Conservation (phyloP, 441 rosid species). For the Cnidoscolus chayamansa region DNA sequence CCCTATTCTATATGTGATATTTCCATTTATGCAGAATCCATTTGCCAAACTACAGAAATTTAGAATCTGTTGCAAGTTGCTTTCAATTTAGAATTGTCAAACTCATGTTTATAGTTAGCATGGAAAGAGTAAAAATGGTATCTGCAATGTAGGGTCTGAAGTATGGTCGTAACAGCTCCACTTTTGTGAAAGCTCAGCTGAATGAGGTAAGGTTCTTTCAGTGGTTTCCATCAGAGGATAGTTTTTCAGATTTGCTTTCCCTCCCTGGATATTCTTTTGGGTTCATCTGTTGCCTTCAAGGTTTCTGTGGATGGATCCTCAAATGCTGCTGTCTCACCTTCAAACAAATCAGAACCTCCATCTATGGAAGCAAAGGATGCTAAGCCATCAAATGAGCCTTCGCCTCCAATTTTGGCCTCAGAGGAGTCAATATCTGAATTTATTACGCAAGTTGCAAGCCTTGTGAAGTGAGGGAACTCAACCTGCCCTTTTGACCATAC, state of each 20-base stretch:
- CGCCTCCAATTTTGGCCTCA: slow-evolving; percentile 45
- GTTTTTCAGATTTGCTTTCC: slow-evolving; percentile 34
- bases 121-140: slow-evolving; percentile 17
- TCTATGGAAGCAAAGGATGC: slow-evolving; percentile 41
- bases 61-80: not conserved
- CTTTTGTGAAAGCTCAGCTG: slow-evolving; percentile 59
- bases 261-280: slow-evolving; percentile 44
- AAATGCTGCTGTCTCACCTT: slow-evolving; percentile 44
- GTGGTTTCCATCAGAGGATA: slow-evolving; percentile 36
- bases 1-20: not conserved
- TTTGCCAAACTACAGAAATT: not conserved
- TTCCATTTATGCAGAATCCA: not conserved
- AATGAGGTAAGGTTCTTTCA: slow-evolving; percentile 56
- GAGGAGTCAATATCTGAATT: slow-evolving; percentile 73
- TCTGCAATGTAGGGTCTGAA: slow-evolving; percentile 32
- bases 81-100: not conserved
- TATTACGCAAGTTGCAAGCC: slow-evolving; percentile 67
- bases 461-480: slow-evolving; percentile 59
- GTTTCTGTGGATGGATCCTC: slow-evolving; percentile 55
- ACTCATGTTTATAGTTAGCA: not conserved
- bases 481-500: slow-evolving; percentile 4
- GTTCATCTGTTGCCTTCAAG: slow-evolving; percentile 57
- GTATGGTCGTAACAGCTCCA: slow-evolving; percentile 36
- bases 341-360: slow-evolving; percentile 32
- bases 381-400: slow-evolving; percentile 35